Base-by-base conservation (phyloP, 164 flowering plant genomes). In the Dillenia turbinata region DNA sequence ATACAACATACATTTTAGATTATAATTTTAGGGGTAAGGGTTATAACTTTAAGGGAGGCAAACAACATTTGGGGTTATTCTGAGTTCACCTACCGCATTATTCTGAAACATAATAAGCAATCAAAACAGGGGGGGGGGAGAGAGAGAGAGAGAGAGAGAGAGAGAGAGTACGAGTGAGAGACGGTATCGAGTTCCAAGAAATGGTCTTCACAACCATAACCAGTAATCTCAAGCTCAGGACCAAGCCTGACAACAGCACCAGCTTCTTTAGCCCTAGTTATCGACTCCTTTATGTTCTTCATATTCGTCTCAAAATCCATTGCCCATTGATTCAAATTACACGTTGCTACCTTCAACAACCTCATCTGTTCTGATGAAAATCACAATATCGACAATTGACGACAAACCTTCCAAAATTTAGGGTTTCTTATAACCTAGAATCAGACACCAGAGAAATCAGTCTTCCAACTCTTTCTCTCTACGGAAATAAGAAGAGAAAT, bases 251-350 rank as follows among this genome's bases (percentile, higher is more conserved):
- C 84, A 1, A 78, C 85, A 26, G 99, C 97, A 2, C 97, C 97
- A 9, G 83, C 80, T 59, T 75, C 69, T 64, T 92, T 95, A 40
- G 97, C 90, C 70, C 60, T 72, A 5, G 68, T 13, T 26, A 95
- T 92, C 0, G 97, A 92, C 44, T 85, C 92, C 77, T 89, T 92
- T 47, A 89, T 92, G 69, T 91, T 79, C 71, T 77, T 76, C 73
- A 89, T 49, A 66, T 95, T 95, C 64, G 71, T 73, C 63, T 91
- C 96, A 33, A 95, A 95, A 66, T 95, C 99, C 97, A 95, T 88
- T 9, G 99, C 97, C 99, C 99, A 95, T 77, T 95, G 96, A 71
- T 95, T 95, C 74, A 95, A 71, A 67, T 85, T 95, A 70, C 97
- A 95, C 2, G 99, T 88, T 0, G 97, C 99, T n/a, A 90, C 91